phyloP scores from a whole-genome alignment of 805 yeast genomes.

The Brettanomyces bruxellensis region DNA sequence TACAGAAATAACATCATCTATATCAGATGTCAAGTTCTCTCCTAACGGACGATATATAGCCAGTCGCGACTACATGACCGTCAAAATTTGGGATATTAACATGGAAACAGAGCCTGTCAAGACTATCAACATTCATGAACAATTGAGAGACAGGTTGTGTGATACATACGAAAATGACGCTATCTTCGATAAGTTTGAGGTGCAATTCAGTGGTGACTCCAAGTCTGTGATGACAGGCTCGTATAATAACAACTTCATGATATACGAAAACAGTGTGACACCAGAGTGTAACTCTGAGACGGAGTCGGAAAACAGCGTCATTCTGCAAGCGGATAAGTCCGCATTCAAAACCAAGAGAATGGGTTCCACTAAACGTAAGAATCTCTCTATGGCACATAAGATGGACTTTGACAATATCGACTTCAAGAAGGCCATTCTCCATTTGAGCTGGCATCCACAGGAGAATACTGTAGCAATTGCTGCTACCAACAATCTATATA shows the following conservation, averaged over 20 bases:
- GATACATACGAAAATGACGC: conserved; percentile 98
- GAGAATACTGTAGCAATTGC: conserved; percentile 97
- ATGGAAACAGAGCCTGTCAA: conserved; percentile 94
- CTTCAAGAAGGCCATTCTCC: conserved; percentile 89
- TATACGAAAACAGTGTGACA: conserved; percentile 73
- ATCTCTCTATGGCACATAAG: conserved; percentile 40
- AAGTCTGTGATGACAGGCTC: conserved; percentile 93
- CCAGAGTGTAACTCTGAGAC: conserved; percentile 8
- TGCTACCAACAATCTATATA: conserved; percentile 90
- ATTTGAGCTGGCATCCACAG: conserved; percentile 96
- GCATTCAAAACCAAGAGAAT: conserved; percentile 81
- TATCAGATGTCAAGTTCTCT: conserved; percentile 88
- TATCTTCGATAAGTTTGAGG: conserved; percentile 96
- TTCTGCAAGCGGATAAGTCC: conserved; percentile 94
- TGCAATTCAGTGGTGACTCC: conserved; percentile 88
- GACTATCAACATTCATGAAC: conserved; percentile 93
- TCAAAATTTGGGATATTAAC: conserved; percentile 95
- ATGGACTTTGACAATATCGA: conserved; percentile 77
- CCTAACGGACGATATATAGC: conserved; percentile 91
- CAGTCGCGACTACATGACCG: conserved; percentile 95
- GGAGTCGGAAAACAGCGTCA: conserved; percentile 50
- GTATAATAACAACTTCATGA: conserved; percentile 93
- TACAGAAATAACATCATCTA: conserved; percentile 92
- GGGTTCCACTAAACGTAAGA: conserved; percentile 32
- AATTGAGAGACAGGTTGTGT: conserved; percentile 83